Evolutionary conservation across 257 asterid species (phyloP).

Genomic region (Solanum habrochaites): DNA sequence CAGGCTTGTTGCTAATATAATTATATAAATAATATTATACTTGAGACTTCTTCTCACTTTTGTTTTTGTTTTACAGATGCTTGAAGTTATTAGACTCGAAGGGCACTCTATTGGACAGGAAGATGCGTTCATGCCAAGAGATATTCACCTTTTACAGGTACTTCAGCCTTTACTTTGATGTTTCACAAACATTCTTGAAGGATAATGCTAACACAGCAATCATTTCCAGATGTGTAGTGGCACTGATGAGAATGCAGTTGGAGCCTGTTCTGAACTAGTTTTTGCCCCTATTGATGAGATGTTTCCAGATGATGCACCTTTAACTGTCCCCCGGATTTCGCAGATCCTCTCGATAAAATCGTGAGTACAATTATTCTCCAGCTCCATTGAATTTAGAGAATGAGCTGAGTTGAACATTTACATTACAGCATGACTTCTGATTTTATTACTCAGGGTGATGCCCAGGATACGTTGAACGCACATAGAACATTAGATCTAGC

Average conservation of each 20-base stretch:
- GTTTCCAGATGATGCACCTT: conserved; percentile 88
- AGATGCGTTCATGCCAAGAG: conserved; percentile 77
- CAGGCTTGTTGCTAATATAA: not conserved
- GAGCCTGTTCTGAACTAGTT: conserved; percentile 90
- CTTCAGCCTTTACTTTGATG: not conserved
- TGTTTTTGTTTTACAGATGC: conserved; percentile 40
- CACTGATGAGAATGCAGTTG: conserved; percentile 74
- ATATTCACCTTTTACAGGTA: conserved; percentile 88
- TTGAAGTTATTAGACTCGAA: conserved; percentile 94
- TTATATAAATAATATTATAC: not conserved
- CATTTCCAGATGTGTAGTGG: conserved; percentile 79
- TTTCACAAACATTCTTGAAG: not conserved
- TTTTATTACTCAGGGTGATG: conserved; percentile 22
- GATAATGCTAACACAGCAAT: conserved; percentile 2
- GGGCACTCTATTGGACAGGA: conserved; percentile 70
- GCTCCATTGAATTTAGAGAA: not conserved
- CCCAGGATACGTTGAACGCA: conserved; percentile 27
- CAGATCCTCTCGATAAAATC: conserved; percentile 82
- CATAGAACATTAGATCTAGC: conserved; percentile 73
- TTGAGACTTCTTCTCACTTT: not conserved
- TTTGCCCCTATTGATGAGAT: conserved; percentile 95
- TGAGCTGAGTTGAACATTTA: not conserved
- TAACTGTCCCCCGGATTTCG: conserved; percentile 95
- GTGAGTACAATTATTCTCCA: conserved; percentile 24
- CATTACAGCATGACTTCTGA: not conserved